Base-by-base conservation (phyloP, 2,329 filamentous ascomycete species). In the Arachnomyces sp. region DNA sequence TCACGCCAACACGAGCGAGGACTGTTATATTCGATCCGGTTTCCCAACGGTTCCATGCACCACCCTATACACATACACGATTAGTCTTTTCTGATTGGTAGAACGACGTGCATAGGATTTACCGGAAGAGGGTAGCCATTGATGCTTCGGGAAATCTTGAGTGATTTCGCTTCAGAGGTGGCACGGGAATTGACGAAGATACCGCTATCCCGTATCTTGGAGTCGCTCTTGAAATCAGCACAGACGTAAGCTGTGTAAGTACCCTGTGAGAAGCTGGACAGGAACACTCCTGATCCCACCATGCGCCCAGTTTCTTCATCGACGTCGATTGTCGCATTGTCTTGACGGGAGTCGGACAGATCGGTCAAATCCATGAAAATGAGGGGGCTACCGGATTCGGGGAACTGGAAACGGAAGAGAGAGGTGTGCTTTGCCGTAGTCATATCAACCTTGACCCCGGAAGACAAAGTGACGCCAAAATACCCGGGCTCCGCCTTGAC, bases 291-390 rank as follows among this genome's bases (percentile, higher is more conserved):
- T 43, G 65, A 68, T 12, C 80, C 81, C 1, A 70, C 77, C 48
- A 84, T 77, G 32, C 79, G 72, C 1, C 81, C 78, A 0, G 71
- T 77, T 0, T 54, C 47, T 3, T 59, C 49, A 46, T 82, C 67
- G 1, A 84, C 74, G 0, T 64, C 63, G n/a, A 83, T 64, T 0
- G 68, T 71, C 4, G 62, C 79, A 45, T 83, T 79, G 43, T 74
- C 74, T 44, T 64, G 58, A 25, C 78, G 67, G 1, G 78, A 76
- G 41, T 82, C 67, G 0, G 76, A 73, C 28, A 84, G 56, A 54
- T 84, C 81, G 0, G 71, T 71, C 4, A 84, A 63, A 47, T 84
- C 81, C 38, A 82, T 70, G 7, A 83, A 55, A 28, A 84, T 73
- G 28, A 83, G 63, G 2, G 81, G 81, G 39, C 61, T 73, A 4